These are phyloP conservation scores for Sporothrix brunneoviolacea DNA, from an alignment of 2,329 filamentous ascomycete species.

Conservation along the genomic window DNA sequence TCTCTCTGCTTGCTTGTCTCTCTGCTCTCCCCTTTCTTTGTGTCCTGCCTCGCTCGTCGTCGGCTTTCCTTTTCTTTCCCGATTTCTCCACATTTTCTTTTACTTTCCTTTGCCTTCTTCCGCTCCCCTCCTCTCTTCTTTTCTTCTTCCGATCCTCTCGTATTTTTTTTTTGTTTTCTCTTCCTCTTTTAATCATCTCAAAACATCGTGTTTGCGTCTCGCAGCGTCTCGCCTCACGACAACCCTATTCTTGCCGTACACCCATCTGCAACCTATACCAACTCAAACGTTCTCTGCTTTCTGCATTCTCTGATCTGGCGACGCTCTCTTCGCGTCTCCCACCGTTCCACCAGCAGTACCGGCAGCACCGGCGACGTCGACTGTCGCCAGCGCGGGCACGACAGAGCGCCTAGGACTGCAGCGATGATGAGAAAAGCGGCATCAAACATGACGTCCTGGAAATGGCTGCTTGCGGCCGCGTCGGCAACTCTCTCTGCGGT, in stretches of 20 bases:
- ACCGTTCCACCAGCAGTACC: constrained; percentile 7
- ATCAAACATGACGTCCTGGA: constrained; percentile 26
- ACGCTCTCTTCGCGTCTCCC: background rate
- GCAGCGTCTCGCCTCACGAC: too few relatives aligned
- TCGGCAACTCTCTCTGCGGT: constrained; percentile 23
- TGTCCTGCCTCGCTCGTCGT: background rate
- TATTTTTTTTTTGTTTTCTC: constrained; percentile 13
- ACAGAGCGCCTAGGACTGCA: background rate
- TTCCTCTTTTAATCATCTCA: background rate
- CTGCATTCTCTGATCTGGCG: background rate
- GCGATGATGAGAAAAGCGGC: background rate
- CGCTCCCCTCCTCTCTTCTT: background rate
- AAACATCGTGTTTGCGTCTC: background rate
- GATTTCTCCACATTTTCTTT: background rate
- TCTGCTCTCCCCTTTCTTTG: background rate
- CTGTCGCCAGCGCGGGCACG: constrained; percentile 25
- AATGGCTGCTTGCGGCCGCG: constrained; percentile 26
- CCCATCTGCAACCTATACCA: too few relatives aligned
- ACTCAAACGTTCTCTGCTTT: background rate
- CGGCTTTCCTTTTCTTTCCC: background rate
- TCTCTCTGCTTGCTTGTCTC: background rate
- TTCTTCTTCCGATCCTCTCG: background rate
- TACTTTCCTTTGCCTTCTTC: background rate
- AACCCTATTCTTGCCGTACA: too few relatives aligned
- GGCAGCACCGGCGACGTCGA: constrained; percentile 30